Conservation (phyloP, 2,329 filamentous ascomycete genomes). For the Mycosphaerella sp. region DNA sequence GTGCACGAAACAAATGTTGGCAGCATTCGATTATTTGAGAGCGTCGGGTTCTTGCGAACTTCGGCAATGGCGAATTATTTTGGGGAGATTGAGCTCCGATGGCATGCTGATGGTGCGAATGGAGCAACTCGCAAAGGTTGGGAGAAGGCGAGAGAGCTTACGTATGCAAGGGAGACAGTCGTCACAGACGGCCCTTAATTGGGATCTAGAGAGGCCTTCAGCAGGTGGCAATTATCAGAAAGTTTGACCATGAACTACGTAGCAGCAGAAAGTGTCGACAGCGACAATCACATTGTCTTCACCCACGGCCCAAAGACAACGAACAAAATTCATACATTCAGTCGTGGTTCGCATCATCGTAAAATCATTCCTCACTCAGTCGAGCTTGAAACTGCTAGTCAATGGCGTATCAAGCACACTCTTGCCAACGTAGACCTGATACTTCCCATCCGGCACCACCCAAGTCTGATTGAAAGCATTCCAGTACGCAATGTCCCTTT, state of each 20-base stretch:
- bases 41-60: slow-evolving; percentile 51
- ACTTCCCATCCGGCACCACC: slow-evolving; percentile 43
- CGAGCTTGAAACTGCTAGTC: slow-evolving; percentile 19
- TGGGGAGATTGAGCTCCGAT: slow-evolving; percentile 58
- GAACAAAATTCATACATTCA: too few relatives aligned
- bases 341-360: too few relatives aligned
- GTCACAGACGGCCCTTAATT: too few relatives aligned
- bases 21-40: slow-evolving; percentile 57
- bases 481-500: slow-evolving; percentile 48
- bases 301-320: too few relatives aligned
- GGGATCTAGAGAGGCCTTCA: too few relatives aligned
- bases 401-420: slow-evolving; percentile 33
- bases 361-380: not conserved
- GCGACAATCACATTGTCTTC: too few relatives aligned
- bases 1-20: slow-evolving; percentile 52
- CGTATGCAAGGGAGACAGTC: slow-evolving; percentile 2
- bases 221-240: too few relatives aligned
- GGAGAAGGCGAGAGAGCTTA: slow-evolving; percentile 12
- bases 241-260: too few relatives aligned
- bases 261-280: too few relatives aligned
- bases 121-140: slow-evolving; percentile 17
- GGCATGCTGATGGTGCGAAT: slow-evolving; percentile 22
- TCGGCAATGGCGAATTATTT: slow-evolving; percentile 55
- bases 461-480: slow-evolving; percentile 46
- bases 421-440: slow-evolving; percentile 44